phyloP scores from a whole-genome alignment of 805 yeast species.

The Hanseniaspora guilliermondii region DNA sequence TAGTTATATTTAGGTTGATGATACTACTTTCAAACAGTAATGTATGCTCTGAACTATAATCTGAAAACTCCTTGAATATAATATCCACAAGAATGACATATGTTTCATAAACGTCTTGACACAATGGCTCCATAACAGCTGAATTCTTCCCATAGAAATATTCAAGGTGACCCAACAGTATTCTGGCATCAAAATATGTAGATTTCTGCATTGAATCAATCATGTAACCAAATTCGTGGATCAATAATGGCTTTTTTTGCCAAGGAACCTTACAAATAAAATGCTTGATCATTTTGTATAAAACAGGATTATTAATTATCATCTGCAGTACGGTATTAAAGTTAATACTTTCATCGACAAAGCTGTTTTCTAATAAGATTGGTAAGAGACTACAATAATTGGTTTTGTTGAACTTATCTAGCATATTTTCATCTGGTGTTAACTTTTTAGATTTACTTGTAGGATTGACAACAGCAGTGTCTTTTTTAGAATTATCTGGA shows the following conservation, averaged over 20 bases:
- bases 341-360: background rate
- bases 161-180: background rate
- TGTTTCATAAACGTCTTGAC: background rate
- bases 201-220: conserved; percentile 37
- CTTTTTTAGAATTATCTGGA: background rate
- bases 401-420: conserved; percentile 7
- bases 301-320: background rate
- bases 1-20: background rate
- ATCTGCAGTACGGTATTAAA: conserved; percentile 4
- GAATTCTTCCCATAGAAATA: background rate
- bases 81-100: background rate
- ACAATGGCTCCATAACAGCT: background rate
- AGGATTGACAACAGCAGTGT: background rate
- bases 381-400: conserved; percentile 8
- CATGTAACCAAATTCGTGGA: conserved; percentile 76
- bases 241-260: conserved; percentile 30
- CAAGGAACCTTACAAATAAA: conserved; percentile 4
- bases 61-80: background rate
- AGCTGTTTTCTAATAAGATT: background rate
- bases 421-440: background rate
- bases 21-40: background rate
- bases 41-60: background rate
- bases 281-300: background rate
- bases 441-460: background rate
- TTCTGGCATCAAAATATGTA: background rate